Base-by-base conservation (phyloP, 2,329 filamentous ascomycete genomes). In the Venturiaceae sp. region DNA sequence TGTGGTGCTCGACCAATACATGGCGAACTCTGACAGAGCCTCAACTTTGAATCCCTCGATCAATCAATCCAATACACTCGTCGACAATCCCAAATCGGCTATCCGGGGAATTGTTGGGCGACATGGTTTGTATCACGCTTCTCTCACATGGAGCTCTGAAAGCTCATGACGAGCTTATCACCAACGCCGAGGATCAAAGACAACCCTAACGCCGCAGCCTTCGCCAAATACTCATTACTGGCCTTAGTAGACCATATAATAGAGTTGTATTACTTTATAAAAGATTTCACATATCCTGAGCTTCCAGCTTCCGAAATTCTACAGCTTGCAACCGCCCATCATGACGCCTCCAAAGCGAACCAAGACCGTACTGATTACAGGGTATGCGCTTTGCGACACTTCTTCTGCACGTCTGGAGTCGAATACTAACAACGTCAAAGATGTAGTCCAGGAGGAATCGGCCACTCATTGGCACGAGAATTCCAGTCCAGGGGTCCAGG, bases 391-490 rank as follows among this genome's bases (percentile, higher is more conserved):
- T 59, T 39, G 55, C 59, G 11, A 39, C 52, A 26, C 53, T 55
- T 4, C 13, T n/a, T 47, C 21, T 41, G 36, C 33, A 41, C 36
- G 28, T 5, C 21, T 14, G 32, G 58, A 47, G 26, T 30, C n/a
- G 30, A 58, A 14, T 28, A 14, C 54, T 30, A 19, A 61, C 32
- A 14, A 16, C 46, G 50, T 34, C 55, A 37, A 57, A 76, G 76
- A 46, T 77, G 79, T 65, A 77, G 74, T 1, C 77, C 80, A 6
- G 80, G 80, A 39, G 79, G 80, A 57, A 83, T 85, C 61, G 83
- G 83, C 30, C 77, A 84, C 64, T 77, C 77, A 16, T 73, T 85
- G 14, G 80, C 81, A 1, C 73, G 75, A 19, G 80, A 83, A 64
- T 85, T 85, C 65, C 74, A 81, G 58, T 69, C 67, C 32, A 68